These are phyloP conservation scores for Cyclocybe aegerita DNA, from an alignment of 768 basidiomycete genomes.

Conservation along the genomic window DNA sequence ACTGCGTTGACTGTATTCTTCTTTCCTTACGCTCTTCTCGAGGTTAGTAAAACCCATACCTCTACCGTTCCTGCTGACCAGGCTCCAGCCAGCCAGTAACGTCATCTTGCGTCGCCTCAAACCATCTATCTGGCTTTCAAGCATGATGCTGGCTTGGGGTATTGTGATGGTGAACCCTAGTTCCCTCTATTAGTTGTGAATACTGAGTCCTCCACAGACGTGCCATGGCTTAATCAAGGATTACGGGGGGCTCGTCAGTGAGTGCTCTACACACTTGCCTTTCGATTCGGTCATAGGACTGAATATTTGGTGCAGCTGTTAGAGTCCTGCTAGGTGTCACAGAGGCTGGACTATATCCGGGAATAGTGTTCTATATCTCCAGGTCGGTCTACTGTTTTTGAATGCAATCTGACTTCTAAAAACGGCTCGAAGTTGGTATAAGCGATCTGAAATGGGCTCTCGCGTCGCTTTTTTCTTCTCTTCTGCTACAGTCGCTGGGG, in stretches of 20 bases:
- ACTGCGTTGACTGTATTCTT: constrained; percentile 75
- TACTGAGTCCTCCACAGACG: constrained; percentile 36
- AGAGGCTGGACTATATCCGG: constrained; percentile 60
- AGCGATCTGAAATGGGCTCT: constrained; percentile 69
- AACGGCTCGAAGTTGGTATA: constrained; percentile 65
- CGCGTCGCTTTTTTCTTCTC: constrained; percentile 78
- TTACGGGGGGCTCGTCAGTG: constrained; percentile 63
- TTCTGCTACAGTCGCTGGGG: constrained; percentile 76
- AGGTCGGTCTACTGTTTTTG: constrained; percentile 34
- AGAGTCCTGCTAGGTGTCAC: constrained; percentile 63
- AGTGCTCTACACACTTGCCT: constrained; percentile 17
- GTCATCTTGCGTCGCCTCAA: constrained; percentile 55
- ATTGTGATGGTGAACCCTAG: constrained; percentile 39
- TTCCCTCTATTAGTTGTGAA: neutral
- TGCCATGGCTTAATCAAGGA: constrained; percentile 62
- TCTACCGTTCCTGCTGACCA: neutral
- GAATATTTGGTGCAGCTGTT: constrained; percentile 36
- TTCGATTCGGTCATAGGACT: neutral
- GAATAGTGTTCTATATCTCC: constrained; percentile 62
- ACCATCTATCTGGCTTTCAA: constrained; percentile 67
- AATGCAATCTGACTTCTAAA: neutral
- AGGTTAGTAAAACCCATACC: constrained; percentile 37
- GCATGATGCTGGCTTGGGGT: constrained; percentile 49
- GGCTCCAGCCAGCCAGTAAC: constrained; percentile 58
- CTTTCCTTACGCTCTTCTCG: constrained; percentile 69